These are phyloP conservation scores for Saksenaea oblongispora DNA, from an alignment of 371 early-diverging fungal genomes.

Conservation along the genomic window DNA sequence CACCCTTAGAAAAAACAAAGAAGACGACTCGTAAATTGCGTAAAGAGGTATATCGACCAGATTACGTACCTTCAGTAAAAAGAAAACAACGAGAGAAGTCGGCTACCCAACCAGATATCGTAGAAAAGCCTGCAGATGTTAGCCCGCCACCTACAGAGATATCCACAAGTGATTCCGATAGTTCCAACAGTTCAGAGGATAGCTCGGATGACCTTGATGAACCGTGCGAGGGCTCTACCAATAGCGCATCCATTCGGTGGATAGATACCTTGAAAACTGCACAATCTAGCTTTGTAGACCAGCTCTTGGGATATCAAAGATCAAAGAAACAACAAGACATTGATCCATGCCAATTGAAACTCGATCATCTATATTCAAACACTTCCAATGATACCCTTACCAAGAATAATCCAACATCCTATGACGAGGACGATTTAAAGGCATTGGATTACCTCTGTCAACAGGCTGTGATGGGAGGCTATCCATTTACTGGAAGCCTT, in stretches of 20 bases:
- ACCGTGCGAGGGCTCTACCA: neutral
- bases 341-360: neutral
- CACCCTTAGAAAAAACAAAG: constrained; percentile 11
- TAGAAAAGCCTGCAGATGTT: neutral
- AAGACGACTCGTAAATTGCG: neutral
- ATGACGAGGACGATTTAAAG: constrained; percentile 17
- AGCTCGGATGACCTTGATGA: neutral
- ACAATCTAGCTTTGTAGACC: constrained; percentile 37
- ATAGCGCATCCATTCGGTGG: neutral
- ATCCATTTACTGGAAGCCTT: constrained; percentile 51
- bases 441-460: constrained; percentile 45
- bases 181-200: neutral
- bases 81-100: neutral
- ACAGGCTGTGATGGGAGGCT: constrained; percentile 55
- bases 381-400: constrained; percentile 9
- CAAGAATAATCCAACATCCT: neutral
- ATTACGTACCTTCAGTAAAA: constrained; percentile 33
- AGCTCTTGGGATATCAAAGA: constrained; percentile 9
- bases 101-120: neutral
- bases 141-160: neutral
- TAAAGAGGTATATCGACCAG: constrained; percentile 37
- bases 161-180: constrained; percentile 11
- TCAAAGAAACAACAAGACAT: neutral
- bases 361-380: constrained; percentile 1
- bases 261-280: constrained; percentile 22